Percentiles rank a stretch among this genome's conserved stretches.
phyloP scores from a whole-genome alignment of 2,329 filamentous ascomycete genomes.

The Fusarium buxicola region DNA sequence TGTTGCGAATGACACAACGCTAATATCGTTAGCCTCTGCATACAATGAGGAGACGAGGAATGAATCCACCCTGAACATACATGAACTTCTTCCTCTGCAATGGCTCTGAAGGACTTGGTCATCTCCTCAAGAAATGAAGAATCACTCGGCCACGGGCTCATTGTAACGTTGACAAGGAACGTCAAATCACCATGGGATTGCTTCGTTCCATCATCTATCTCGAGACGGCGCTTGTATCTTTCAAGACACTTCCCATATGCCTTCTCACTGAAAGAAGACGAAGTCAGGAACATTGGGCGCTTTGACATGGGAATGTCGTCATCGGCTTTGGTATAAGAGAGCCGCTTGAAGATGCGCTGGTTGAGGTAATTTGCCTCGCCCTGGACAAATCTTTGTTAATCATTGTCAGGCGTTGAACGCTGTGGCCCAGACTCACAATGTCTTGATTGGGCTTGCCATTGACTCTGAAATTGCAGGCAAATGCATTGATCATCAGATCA shows the following conservation, averaged over 20 bases:
- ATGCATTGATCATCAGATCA: background rate
- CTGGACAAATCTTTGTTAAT: no score
- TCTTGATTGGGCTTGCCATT: conserved; percentile 1
- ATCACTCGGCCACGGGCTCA: conserved; percentile 6
- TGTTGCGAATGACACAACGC: background rate
- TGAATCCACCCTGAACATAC: no score
- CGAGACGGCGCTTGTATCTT: background rate
- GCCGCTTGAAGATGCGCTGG: background rate
- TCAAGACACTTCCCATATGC: background rate
- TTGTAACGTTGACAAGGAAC: conserved; percentile 1
- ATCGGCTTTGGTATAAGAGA: background rate
- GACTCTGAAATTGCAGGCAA: conserved; percentile 1
- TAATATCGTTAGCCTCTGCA: background rate
- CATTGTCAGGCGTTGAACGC: no score
- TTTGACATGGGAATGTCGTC: background rate
- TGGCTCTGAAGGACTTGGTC: background rate
- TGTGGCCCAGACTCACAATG: background rate
- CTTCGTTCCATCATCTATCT: background rate
- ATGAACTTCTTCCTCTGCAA: background rate
- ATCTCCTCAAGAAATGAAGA: background rate
- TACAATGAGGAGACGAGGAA: accelerated
- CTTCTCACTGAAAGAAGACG: background rate
- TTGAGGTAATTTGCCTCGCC: conserved; percentile 1
- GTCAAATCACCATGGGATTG: background rate
- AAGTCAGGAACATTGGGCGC: background rate